Evolutionary conservation across 768 basidiomycete species (phyloP).

Genomic region (Tricholoma furcatifolium): DNA sequence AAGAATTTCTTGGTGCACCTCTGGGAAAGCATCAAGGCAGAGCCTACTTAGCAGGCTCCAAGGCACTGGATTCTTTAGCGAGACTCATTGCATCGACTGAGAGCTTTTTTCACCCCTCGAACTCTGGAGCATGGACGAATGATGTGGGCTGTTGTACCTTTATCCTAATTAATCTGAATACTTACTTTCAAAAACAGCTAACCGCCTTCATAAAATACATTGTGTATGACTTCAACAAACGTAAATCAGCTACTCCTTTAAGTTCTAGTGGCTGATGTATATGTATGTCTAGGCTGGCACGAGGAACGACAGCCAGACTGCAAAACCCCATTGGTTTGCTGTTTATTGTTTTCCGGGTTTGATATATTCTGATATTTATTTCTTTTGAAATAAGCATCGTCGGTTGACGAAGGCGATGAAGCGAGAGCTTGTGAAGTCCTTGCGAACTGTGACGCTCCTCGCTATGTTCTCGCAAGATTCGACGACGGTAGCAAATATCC

Average conservation of each 20-base stretch:
- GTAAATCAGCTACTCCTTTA: slow-evolving; percentile 29
- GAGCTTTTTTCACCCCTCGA: slow-evolving; percentile 89
- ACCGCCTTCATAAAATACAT: slow-evolving; percentile 85
- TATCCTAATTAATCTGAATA: neutral
- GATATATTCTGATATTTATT: neutral
- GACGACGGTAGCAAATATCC: slow-evolving; percentile 71
- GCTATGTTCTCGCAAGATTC: slow-evolving; percentile 89
- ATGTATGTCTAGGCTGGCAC: slow-evolving; percentile 59
- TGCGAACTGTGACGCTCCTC: slow-evolving; percentile 81
- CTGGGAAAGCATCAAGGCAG: slow-evolving; percentile 45
- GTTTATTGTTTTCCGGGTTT: neutral
- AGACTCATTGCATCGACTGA: slow-evolving; percentile 85
- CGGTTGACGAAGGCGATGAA: slow-evolving; percentile 78
- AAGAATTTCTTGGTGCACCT: slow-evolving; percentile 60
- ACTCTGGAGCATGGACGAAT: slow-evolving; percentile 79
- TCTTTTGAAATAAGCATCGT: slow-evolving; percentile 47
- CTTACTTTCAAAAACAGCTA: slow-evolving; percentile 41
- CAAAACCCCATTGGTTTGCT: slow-evolving; percentile 67
- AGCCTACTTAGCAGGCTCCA: slow-evolving; percentile 78
- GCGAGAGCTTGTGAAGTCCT: slow-evolving; percentile 78
- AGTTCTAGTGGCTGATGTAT: neutral
- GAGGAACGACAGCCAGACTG: slow-evolving; percentile 77
- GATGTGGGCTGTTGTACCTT: slow-evolving; percentile 48
- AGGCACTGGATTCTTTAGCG: slow-evolving; percentile 82
- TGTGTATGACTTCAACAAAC: slow-evolving; percentile 82